Base-by-base conservation (phyloP, 805 yeast species). In the Candida verbasci region DNA sequence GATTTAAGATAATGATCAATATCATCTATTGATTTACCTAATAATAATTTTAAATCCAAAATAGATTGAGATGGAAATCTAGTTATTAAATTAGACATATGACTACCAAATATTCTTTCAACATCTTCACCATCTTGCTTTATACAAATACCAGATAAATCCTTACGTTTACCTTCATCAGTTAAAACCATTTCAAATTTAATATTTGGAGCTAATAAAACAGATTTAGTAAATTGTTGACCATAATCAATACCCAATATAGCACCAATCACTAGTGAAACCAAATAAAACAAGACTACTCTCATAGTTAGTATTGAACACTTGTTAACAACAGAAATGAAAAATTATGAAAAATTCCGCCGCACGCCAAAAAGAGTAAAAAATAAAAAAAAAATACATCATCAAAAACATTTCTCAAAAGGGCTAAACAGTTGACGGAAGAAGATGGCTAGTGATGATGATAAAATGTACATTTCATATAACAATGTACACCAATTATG, bases 91-190 rank as follows among this genome's bases (percentile, higher is more conserved):
- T 85, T 71, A 14, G 76, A 68, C 1, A 88, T 83, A n/a, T 80
- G 72, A 1, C 86, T 74, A 3, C 97, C 97, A 53, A 79, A 87
- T 1, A 77, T 63, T 48, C 97, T 72, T 51, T 84, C 91, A 11
- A 82, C 41, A 20, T 65, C 65, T 5, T 61, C 48, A 0, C 46
- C 62, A 16, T 37, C 37, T 37, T 57, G 50, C 35, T 79, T 74
- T 42, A 89, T 68, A 1, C 85, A 80, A 9, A 93, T 48, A 1
- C 94, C 96, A 3, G 89, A 74, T 4, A 80, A 67, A 50, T 91
- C 97, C 56, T 93, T 93, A 40, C 98, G 72, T 60, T 88, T 86
- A 3, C 96, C 82, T 50, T 93, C 97, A 17, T 86, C 82, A 3
- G 97, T 86, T 43, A 93, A 65, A 10, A 93, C 82, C 27, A 93